Evolutionary conservation across 306 rosid species (phyloP).

Genomic region (Rosa rugosa): DNA sequence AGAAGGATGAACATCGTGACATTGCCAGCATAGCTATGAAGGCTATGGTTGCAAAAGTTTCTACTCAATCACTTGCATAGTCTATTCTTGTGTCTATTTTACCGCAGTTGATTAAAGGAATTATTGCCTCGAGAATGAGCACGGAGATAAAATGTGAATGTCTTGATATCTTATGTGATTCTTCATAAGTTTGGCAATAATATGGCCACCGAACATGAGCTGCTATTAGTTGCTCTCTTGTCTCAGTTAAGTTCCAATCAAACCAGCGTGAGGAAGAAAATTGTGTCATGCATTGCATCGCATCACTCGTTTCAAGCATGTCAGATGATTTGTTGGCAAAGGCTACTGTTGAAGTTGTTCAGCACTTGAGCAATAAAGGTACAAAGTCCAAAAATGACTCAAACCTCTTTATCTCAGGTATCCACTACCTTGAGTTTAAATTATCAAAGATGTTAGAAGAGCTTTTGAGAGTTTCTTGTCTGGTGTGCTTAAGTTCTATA

Average conservation of each 20-base stretch:
- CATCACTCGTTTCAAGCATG: too few species aligned
- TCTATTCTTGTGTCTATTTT: slow-evolving; percentile 69
- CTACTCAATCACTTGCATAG: slow-evolving; percentile 82
- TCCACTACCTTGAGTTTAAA: too few species aligned
- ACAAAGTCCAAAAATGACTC: too few species aligned
- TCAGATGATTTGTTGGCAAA: too few species aligned
- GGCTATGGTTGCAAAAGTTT: slow-evolving; percentile 90
- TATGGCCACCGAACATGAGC: slow-evolving; percentile 75
- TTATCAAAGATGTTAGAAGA: too few species aligned
- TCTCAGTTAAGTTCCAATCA: slow-evolving; percentile 88
- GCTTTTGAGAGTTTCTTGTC: too few species aligned
- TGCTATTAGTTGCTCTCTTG: slow-evolving; percentile 68
- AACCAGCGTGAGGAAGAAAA: slow-evolving; percentile 84
- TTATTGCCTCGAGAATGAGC: slow-evolving; percentile 63
- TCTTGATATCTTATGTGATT: slow-evolving; percentile 86
- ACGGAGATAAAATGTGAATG: slow-evolving; percentile 90
- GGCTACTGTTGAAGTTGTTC: too few species aligned
- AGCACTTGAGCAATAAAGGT: too few species aligned
- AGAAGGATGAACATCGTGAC: slow-evolving; percentile 93
- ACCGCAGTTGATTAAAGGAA: slow-evolving; percentile 77
- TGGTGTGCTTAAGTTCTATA: too few species aligned
- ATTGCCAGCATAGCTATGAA: slow-evolving; percentile 95
- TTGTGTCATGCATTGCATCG: slow-evolving; percentile 87
- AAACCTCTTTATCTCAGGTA: too few species aligned
- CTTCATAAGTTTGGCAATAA: slow-evolving; percentile 90